These are phyloP conservation scores for Suzukiozyma palmioleophila DNA, from an alignment of 1,139 yeast genomes.

Conservation along the genomic window DNA sequence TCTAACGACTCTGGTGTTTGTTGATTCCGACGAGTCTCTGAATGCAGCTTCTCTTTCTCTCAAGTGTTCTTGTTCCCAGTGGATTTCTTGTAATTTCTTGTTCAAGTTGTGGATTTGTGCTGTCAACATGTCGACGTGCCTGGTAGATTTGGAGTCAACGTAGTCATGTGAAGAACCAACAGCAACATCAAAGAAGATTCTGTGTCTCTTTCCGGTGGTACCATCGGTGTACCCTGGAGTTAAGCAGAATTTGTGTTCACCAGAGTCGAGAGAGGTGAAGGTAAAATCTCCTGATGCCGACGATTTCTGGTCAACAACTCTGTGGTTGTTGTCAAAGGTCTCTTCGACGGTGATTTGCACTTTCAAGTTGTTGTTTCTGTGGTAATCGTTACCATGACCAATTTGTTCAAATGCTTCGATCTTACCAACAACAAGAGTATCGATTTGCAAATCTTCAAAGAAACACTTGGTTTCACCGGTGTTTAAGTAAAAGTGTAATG, in stretches of 20 bases:
- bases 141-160: slow-evolving; percentile 44
- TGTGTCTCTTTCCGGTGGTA: slow-evolving; percentile 28
- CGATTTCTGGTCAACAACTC: slow-evolving; percentile 39
- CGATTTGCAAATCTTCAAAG: slow-evolving; percentile 40
- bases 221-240: slow-evolving; percentile 41
- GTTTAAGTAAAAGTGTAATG: slow-evolving; percentile 43
- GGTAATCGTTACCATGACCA: slow-evolving; percentile 27
- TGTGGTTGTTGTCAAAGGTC: slow-evolving; percentile 46
- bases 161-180: slow-evolving; percentile 47
- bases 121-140: slow-evolving; percentile 41
- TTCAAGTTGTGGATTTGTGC: slow-evolving; percentile 35
- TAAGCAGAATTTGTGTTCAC: slow-evolving; percentile 48
- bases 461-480: slow-evolving; percentile 46
- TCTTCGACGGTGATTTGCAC: slow-evolving; percentile 41
- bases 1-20: slow-evolving; percentile 43
- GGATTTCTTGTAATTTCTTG: slow-evolving; percentile 40
- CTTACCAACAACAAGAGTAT: slow-evolving; percentile 43
- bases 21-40: slow-evolving; percentile 45
- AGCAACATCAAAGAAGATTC: slow-evolving; percentile 45
- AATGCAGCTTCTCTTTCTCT: slow-evolving; percentile 46
- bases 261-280: slow-evolving; percentile 39
- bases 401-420: slow-evolving; percentile 39
- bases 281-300: slow-evolving; percentile 39
- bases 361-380: slow-evolving; percentile 27
- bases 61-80: slow-evolving; percentile 44